Conservation (phyloP, 1,284 basidiomycete species). For the Dichomitus squalens region DNA sequence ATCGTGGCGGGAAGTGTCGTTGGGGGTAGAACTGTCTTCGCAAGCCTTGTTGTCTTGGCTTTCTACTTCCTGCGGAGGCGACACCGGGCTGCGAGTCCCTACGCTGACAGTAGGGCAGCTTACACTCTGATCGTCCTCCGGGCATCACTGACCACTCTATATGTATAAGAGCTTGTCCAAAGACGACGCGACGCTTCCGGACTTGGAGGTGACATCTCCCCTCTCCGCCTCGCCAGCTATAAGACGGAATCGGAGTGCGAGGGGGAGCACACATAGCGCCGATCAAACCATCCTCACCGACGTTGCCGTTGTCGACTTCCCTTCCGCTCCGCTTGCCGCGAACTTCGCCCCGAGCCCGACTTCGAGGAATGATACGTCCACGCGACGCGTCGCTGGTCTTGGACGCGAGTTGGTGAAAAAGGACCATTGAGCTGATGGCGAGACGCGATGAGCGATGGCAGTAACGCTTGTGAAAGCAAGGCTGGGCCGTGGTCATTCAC, state of each 20-base stretch:
- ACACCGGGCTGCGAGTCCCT: not conserved
- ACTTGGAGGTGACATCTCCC: not conserved
- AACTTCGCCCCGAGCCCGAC: not conserved
- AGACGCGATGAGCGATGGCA: too few relatives aligned
- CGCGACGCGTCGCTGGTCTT: too few relatives aligned
- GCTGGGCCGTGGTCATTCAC: too few relatives aligned
- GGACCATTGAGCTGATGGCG: too few relatives aligned
- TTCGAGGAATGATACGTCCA: too few relatives aligned
- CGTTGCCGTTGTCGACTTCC: not conserved
- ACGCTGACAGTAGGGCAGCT: not conserved
- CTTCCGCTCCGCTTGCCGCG: not conserved
- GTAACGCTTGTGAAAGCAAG: too few relatives aligned
- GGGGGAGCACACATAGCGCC: not conserved
- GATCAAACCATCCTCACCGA: not conserved
- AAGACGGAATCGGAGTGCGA: not conserved
- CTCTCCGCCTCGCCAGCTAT: not conserved
- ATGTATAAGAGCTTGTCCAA: not conserved
- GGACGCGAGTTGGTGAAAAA: too few relatives aligned
- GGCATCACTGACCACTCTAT: not conserved
- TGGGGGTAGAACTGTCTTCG: not conserved
- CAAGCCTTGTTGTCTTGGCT: not conserved
- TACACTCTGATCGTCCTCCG: not conserved
- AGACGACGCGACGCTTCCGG: not conserved
- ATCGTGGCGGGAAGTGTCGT: not conserved
- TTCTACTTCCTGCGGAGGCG: not conserved